Conservation (phyloP, 2,329 filamentous ascomycete species). For the Colletotrichum viniferum region DNA sequence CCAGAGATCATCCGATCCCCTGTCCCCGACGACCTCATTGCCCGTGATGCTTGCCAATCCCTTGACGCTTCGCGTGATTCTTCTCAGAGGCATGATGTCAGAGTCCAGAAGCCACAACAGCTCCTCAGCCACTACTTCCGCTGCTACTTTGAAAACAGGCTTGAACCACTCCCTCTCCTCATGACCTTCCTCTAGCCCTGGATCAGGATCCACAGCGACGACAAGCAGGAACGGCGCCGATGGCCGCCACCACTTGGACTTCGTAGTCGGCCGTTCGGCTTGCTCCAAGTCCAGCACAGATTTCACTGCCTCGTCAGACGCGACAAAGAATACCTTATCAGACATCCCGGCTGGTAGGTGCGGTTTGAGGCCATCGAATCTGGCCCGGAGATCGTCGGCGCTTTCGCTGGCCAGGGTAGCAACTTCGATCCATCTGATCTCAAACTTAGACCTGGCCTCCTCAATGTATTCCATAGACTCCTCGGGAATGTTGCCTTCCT, state of each 20-base stretch:
- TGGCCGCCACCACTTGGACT: background rate
- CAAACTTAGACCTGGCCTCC: background rate
- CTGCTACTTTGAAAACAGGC: fast-evolving
- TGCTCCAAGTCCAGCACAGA: background rate
- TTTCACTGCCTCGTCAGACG: fast-evolving
- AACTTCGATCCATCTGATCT: background rate
- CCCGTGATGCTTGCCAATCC: background rate
- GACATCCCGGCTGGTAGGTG: fast-evolving
- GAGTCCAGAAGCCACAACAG: background rate
- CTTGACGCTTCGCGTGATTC: background rate
- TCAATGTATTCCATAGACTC: fast-evolving
- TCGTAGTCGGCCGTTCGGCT: background rate
- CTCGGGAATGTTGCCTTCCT: background rate
- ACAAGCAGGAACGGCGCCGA: background rate
- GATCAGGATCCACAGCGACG: background rate
- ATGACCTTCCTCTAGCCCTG: background rate
- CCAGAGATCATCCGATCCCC: background rate
- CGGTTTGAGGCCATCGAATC: background rate
- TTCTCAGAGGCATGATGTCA: background rate
- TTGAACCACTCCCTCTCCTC: background rate
- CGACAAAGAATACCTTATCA: background rate
- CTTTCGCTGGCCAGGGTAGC: background rate
- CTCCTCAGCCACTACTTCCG: fast-evolving
- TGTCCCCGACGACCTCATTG: background rate
- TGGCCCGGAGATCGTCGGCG: background rate